A percentile compares a stretch with the other conserved stretches of the same genome.
Conservation (phyloP, 495 filamentous ascomycete genomes). For the Jackrogersella multiformis region DNA sequence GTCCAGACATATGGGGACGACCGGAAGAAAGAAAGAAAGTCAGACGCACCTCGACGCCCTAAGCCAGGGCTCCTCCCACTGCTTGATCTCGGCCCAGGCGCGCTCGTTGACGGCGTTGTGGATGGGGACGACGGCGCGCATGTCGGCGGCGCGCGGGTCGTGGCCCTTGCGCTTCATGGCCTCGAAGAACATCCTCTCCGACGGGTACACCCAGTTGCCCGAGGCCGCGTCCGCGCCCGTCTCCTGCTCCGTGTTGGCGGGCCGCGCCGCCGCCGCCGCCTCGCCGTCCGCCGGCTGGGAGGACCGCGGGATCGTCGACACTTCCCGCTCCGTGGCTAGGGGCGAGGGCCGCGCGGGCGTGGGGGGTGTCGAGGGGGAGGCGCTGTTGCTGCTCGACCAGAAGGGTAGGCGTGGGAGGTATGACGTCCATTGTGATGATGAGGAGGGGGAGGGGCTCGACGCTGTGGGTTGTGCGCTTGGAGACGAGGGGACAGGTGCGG, state of each 20-base stretch:
- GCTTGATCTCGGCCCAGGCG: slow-evolving; percentile 82
- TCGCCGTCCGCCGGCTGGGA: slow-evolving; percentile 29
- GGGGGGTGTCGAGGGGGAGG: slow-evolving; percentile 48
- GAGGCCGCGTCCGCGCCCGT: slow-evolving; percentile 68
- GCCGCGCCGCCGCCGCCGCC: slow-evolving; percentile 51
- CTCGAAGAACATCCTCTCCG: slow-evolving; percentile 94
- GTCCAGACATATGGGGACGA: no score
- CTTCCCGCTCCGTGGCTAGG: slow-evolving; percentile 71
- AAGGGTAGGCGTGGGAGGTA: slow-evolving; percentile 47
- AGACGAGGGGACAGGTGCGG: slow-evolving; percentile 19
- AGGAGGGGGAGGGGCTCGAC: slow-evolving; percentile 18
- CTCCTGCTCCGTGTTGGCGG: slow-evolving; percentile 76
- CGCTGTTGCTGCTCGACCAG: slow-evolving; percentile 38
- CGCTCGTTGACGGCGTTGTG: slow-evolving; percentile 97
- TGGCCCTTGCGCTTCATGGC: slow-evolving; percentile 87
- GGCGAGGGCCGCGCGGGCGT: slow-evolving; percentile 26
- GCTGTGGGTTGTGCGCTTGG: neutral
- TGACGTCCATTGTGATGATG: slow-evolving; percentile 52
- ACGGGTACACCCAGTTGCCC: slow-evolving; percentile 97
- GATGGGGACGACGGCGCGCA: slow-evolving; percentile 91
- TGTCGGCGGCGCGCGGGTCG: slow-evolving; percentile 70
- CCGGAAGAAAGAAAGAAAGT: neutral
- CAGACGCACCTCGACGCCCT: slow-evolving; percentile 58
- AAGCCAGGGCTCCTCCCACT: slow-evolving; percentile 79
- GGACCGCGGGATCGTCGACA: slow-evolving; percentile 83